Evolutionary conservation across 106 monocot species (phyloP), one percentile per base, ranked within the genome.

Genomic region (Dendrobium officinale): DNA sequence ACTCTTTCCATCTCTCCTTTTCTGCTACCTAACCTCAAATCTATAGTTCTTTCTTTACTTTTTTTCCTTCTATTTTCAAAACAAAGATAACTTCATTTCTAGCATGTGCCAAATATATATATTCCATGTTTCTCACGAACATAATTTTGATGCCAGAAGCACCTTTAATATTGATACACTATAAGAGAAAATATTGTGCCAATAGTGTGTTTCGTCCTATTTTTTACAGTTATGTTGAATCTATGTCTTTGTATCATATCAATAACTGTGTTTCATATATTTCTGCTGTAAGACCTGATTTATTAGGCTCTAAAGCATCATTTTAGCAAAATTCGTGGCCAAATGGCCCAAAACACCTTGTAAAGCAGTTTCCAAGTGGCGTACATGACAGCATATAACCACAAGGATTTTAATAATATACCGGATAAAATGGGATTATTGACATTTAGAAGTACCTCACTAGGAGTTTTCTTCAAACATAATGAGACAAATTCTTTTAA

Each of bases 401-500:
- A 42, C 41, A 72, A 33, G 29, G 11, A 37, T 1, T 29, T 72
- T 31, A 26, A 70, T 70, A 70, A 72, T 37, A n/a, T 64, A 37
- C 1, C 3, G 22, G n/a, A 64, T 22, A 67, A 70, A 66, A 70
- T 70, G 37, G 17, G 2, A 70, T 15, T 29, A 33, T n/a, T 37
- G 4, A 44, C 4, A 42, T 74, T 74, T 18, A 82, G 81, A 27
- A 75, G 64, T 89, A 98, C 97, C 97, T 98, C 97, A 41, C 87
- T 84, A 78, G 97, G 94, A 77, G 54, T 77, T 79, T 98, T 98
- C 83, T 80, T 94, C 76, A 98, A 86, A 82, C 97, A 94, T 9
- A 85, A 80, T 58, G 94, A 92, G 59, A 98, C 97, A 92, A 98
- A 92, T 81, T 98, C 97, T 78, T 98, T 98, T 84, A 98, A 87